Percentiles rank a stretch among this genome's conserved stretches.
These are phyloP conservation scores for Aphelidium insulamus DNA, from an alignment of 371 early-diverging fungal species.

Conservation along the genomic window DNA sequence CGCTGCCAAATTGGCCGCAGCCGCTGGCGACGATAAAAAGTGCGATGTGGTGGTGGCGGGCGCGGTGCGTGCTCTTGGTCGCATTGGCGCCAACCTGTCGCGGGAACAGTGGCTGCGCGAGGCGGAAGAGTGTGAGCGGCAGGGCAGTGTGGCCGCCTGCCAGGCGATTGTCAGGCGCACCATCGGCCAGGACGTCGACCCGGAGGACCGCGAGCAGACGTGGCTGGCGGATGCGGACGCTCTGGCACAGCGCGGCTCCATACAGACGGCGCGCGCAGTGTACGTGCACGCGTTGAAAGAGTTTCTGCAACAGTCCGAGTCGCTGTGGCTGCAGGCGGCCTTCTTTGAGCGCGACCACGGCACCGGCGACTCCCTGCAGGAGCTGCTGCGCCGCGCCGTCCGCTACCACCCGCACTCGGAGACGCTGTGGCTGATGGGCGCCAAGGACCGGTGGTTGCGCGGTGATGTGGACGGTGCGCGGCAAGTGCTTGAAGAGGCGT, in stretches of 20 bases:
- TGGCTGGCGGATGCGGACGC: constrained; percentile 83
- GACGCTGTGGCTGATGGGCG: constrained; percentile 86
- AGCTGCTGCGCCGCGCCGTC: constrained; percentile 59
- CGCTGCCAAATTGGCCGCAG: constrained; percentile 78
- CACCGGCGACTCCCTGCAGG: constrained; percentile 45
- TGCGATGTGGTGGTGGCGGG: constrained; percentile 44
- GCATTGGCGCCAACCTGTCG: constrained; percentile 40
- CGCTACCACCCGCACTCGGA: constrained; percentile 78
- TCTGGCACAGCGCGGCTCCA: constrained; percentile 29
- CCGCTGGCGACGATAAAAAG: constrained; percentile 33
- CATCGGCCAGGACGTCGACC: constrained; percentile 52
- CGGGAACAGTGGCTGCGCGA: constrained; percentile 83
- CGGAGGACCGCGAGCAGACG: constrained; percentile 48
- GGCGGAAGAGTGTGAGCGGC: constrained; percentile 61
- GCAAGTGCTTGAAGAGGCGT: constrained; percentile 59
- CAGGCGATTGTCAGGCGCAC: constrained; percentile 65
- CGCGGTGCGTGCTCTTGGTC: constrained; percentile 40
- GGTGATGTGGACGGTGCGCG: constrained; percentile 73
- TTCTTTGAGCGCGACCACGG: constrained; percentile 72
- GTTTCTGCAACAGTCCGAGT: constrained; percentile 51
- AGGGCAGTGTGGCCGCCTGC: constrained; percentile 49
- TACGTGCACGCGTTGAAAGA: constrained; percentile 55
- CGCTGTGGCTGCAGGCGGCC: constrained; percentile 72
- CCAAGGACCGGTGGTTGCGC: constrained; percentile 77
- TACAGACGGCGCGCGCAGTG: constrained; percentile 69